Base-by-base conservation (phyloP, 805 yeast species). In the Lipomyces sp. region DNA sequence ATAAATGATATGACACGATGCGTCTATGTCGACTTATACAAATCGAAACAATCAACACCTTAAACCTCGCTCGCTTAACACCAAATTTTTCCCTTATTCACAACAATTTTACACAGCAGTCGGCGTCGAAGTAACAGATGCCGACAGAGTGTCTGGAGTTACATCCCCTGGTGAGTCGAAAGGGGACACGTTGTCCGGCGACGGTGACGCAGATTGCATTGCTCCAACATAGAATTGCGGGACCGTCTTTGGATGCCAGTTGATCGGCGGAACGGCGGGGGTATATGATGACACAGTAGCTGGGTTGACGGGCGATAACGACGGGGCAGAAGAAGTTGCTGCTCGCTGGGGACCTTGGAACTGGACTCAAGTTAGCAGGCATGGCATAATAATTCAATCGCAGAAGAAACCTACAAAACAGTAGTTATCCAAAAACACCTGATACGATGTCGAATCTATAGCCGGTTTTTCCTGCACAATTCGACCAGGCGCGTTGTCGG, bases 391-490 rank as follows among this genome's bases (percentile, higher is more conserved):
- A 24, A 18, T 15, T n/a, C 4, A 6, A 34, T 53, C 45, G 10
- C 34, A 53, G 50, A n/a, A 5, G 32, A 13, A 11, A 63, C 70
- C 42, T 55, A 66, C 70, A 66, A 80, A 80, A 70, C 82, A 80
- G 73, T 79, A 80, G 69, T 76, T 78, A 64, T 78, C 73, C 59
- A 80, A 70, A 57, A 80, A 71, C 59, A 75, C 79, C 70, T 79
- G 77, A 70, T 80, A 80, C n/a, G 76, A 70, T 8, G 74, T 61
- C 24, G 81, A 77, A 65, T 76, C 77, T 73, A 78, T 73, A 6
- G 74, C 66, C 53, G 77, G 77, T 61, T 42, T 64, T 58, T 60
- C 72, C 55, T 50, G 53, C n/a, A 48, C 57, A n/a, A 48, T 24
- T 53, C 29, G 32, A 15, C 42, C 50, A 0, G 45, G 56, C 50